A percentile compares a stretch with the other conserved stretches of the same genome.
These are phyloP conservation scores for Brasilioporus rufonigricans DNA, from an alignment of 768 basidiomycete genomes.

Conservation along the genomic window DNA sequence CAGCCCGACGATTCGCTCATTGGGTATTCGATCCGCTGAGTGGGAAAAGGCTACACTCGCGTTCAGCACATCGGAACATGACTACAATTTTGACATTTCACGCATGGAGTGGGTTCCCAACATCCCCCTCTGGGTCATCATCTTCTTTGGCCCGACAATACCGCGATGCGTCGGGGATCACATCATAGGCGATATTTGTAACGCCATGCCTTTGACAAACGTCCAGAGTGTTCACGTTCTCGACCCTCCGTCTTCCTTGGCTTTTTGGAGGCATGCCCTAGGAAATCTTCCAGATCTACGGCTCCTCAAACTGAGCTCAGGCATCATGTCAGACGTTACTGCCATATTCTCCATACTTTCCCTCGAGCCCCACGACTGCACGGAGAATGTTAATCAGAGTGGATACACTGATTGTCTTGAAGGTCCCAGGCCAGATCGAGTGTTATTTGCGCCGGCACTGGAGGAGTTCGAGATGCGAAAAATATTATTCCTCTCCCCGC, in stretches of 20 bases:
- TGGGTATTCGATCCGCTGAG: neutral
- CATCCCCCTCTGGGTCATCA: neutral
- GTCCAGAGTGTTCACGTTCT: neutral
- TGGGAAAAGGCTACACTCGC: neutral
- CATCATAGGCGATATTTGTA: neutral
- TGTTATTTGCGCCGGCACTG: neutral
- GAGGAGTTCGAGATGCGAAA: neutral
- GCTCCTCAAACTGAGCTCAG: neutral
- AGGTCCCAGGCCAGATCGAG: no score
- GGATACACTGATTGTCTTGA: no score
- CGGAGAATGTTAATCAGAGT: neutral
- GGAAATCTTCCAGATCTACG: neutral
- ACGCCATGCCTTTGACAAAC: neutral
- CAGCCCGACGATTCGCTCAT: neutral
- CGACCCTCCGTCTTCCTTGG: neutral
- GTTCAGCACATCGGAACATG: neutral
- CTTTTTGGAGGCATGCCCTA: conserved; percentile 7
- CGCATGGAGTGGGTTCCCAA: neutral
- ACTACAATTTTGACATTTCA: neutral
- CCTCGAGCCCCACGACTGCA: neutral
- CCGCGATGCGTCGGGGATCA: neutral
- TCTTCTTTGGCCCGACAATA: neutral
- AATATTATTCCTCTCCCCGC: neutral
- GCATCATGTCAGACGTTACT: neutral
- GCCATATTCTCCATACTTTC: neutral